Evolutionary conservation across 1,139 yeast genomes (phyloP).

Genomic region (Pichia sp.): DNA sequence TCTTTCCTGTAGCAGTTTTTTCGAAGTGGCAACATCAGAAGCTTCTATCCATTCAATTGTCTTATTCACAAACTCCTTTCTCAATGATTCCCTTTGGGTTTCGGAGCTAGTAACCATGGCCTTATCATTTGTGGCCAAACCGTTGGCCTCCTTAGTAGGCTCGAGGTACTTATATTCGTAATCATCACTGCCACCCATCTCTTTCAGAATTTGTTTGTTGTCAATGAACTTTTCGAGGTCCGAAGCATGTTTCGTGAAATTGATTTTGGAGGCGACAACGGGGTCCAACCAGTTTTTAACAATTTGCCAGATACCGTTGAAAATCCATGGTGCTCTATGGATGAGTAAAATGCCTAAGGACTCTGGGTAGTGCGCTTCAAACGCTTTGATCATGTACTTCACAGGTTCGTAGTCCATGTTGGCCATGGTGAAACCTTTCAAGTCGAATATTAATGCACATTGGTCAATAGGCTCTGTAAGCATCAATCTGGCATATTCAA

Average conservation of each 20-base stretch:
- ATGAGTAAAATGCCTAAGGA: conserved; percentile 69
- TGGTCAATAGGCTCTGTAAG: conserved; percentile 64
- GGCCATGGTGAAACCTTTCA: conserved; percentile 66
- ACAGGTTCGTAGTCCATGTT: conserved; percentile 85
- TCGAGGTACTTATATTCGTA: conserved; percentile 50
- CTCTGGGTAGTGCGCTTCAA: conserved; percentile 89
- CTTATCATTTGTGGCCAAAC: conserved; percentile 37
- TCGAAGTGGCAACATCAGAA: conserved; percentile 40
- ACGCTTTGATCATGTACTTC: conserved; percentile 68
- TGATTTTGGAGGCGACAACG: conserved; percentile 76
- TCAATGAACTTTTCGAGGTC: conserved; percentile 60
- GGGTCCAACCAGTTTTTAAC: conserved; percentile 88
- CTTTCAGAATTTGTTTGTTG: conserved; percentile 49
- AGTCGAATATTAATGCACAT: conserved; percentile 70
- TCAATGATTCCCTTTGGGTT: conserved; percentile 45
- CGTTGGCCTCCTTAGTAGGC: conserved; percentile 52
- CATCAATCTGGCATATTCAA: conserved; percentile 66
- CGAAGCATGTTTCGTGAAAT: conserved; percentile 57
- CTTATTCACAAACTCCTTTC: conserved; percentile 46
- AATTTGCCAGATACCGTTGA: conserved; percentile 80
- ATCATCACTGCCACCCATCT: conserved; percentile 63
- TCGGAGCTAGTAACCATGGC: conserved; percentile 26
- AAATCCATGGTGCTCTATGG: conserved; percentile 90
- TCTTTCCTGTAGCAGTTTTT: conserved; percentile 41
- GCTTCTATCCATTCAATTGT: conserved; percentile 71